These are phyloP conservation scores for Tillandsia fasciculata DNA, from an alignment of 176 grass and related monocot species.

Conservation along the genomic window DNA sequence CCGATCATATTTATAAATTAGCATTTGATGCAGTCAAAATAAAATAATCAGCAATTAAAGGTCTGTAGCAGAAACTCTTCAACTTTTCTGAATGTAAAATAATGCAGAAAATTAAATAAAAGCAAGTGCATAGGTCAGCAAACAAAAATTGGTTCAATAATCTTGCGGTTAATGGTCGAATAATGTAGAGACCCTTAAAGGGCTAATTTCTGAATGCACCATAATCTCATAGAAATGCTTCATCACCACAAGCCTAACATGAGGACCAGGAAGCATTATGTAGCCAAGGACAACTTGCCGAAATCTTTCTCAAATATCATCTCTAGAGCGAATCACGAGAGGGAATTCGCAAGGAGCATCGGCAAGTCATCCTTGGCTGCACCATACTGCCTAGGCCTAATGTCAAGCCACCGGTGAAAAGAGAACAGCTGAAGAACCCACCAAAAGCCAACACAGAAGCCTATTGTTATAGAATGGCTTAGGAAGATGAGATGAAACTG, in stretches of 20 bases:
- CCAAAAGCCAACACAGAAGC: neutral
- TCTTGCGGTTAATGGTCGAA: too few species aligned
- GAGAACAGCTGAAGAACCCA: neutral
- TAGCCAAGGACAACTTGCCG: slow-evolving; percentile 95
- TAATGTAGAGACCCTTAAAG: too few species aligned
- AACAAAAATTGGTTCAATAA: too few species aligned
- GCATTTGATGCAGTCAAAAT: too few species aligned
- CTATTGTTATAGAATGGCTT: too few species aligned
- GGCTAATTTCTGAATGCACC: too few species aligned
- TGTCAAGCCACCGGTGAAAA: slow-evolving; percentile 47
- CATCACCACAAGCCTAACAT: slow-evolving; percentile 45
- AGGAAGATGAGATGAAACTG: neutral
- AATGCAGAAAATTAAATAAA: too few species aligned
- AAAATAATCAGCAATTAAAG: too few species aligned
- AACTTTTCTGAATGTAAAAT: too few species aligned
- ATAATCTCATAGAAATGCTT: neutral
- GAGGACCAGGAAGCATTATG: slow-evolving; percentile 61
- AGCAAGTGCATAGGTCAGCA: too few species aligned
- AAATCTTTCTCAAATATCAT: slow-evolving; percentile 13
- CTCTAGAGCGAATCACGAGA: neutral
- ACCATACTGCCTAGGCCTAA: slow-evolving; percentile 50
- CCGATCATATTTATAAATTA: too few species aligned
- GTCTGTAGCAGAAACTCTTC: too few species aligned
- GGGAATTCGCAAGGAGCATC: slow-evolving; percentile 9
- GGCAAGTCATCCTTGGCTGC: slow-evolving; percentile 99